phyloP scores from a whole-genome alignment of 2,329 filamentous ascomycete species.

The Fusarium sublunatum region DNA sequence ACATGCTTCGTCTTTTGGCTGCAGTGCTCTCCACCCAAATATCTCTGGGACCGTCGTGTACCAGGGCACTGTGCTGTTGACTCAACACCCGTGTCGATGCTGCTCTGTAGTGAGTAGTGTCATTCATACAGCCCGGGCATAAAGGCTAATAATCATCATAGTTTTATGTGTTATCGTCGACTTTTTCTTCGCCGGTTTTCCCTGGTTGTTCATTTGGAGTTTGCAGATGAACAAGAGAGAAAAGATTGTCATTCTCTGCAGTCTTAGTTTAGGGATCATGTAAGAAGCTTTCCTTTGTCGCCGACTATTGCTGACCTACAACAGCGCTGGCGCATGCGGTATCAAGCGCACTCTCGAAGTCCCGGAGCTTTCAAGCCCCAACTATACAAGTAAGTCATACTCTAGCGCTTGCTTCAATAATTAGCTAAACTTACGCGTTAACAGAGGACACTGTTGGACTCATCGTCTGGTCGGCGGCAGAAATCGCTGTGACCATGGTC shows the following conservation, averaged over 20 bases:
- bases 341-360: constrained; percentile 47
- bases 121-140: fast-evolving
- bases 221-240: constrained; percentile 59
- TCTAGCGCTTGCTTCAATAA: fast-evolving
- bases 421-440: constrained; percentile 1
- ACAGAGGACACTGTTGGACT: constrained; percentile 51
- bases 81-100: constrained; percentile 31
- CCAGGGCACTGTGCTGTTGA: constrained; percentile 34
- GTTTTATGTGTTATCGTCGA: constrained; percentile 49
- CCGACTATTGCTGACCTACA: background rate
- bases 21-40: constrained; percentile 34
- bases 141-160: background rate
- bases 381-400: constrained; percentile 35
- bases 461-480: constrained; percentile 54
- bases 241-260: constrained; percentile 56
- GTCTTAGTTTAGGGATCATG: constrained; percentile 58
- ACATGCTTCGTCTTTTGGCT: constrained; percentile 31
- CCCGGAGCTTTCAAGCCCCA: constrained; percentile 43
- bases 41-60: constrained; percentile 37
- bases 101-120: constrained; percentile 38
- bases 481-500: constrained; percentile 54
- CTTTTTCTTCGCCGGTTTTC: constrained; percentile 55
- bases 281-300: constrained; percentile 23
- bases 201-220: constrained; percentile 59
- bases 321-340: constrained; percentile 46